Evolutionary conservation across 2,329 filamentous ascomycete genomes (phyloP).

Genomic region (Onygena corvina): DNA sequence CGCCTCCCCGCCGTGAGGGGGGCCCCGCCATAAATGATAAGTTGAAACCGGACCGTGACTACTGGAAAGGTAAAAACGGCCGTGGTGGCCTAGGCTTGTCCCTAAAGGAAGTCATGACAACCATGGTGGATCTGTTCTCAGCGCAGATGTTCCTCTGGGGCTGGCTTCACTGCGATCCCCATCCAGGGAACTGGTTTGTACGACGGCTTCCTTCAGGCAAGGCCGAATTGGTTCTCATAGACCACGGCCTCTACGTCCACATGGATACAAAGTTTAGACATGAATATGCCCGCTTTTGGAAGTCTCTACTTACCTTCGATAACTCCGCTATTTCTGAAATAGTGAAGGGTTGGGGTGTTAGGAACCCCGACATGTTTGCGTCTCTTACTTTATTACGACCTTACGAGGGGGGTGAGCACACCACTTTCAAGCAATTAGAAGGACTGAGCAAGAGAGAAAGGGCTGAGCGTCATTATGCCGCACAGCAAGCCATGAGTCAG

Average conservation of each 20-base stretch:
- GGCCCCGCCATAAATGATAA: constrained; percentile 34
- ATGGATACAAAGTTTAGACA: constrained; percentile 73
- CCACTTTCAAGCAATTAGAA: constrained; percentile 46
- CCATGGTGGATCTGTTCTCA: constrained; percentile 92
- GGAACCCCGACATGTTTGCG: constrained; percentile 80
- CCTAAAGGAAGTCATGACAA: constrained; percentile 82
- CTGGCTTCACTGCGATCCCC: constrained; percentile 88
- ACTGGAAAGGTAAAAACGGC: constrained; percentile 61
- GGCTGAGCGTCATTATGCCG: constrained; percentile 56
- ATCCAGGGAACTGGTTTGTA: constrained; percentile 95
- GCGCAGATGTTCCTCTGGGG: constrained; percentile 98
- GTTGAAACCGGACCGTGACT: constrained; percentile 67
- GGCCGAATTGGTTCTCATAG: constrained; percentile 85
- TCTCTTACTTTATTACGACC: constrained; percentile 80
- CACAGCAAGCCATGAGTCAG: constrained; percentile 60
- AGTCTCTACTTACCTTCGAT: constrained; percentile 84
- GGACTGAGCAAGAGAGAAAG: constrained; percentile 44
- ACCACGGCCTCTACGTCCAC: constrained; percentile 91
- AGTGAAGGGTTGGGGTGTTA: constrained; percentile 73
- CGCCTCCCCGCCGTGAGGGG: constrained; percentile 22
- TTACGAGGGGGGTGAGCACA: constrained; percentile 71
- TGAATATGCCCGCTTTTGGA: constrained; percentile 87
- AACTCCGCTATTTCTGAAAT: constrained; percentile 64
- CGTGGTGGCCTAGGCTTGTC: constrained; percentile 74
- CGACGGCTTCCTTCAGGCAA: constrained; percentile 70